These are phyloP conservation scores for Lignosus rhinocerotis DNA, from an alignment of 1,284 basidiomycete genomes.

Conservation along the genomic window DNA sequence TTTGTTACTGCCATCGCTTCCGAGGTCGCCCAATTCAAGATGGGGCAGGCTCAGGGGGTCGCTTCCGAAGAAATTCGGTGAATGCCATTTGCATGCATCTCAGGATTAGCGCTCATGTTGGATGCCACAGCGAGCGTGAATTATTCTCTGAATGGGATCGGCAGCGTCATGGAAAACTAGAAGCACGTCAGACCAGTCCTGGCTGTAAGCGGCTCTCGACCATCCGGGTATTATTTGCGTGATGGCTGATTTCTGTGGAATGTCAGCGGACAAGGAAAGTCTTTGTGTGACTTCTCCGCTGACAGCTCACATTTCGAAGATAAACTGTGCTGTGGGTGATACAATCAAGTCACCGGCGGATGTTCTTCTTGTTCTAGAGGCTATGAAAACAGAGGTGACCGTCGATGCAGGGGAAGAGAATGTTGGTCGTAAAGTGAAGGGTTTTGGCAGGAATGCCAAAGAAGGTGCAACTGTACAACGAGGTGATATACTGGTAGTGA, in stretches of 20 bases:
- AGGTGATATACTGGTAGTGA: constrained; percentile 45
- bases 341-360: constrained; percentile 46
- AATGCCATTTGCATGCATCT: constrained; percentile 5
- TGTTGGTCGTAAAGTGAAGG: constrained; percentile 44
- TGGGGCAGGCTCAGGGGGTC: constrained; percentile 38
- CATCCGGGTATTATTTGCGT: background rate
- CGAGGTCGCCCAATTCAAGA: constrained; percentile 47
- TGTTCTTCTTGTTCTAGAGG: constrained; percentile 60
- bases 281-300: constrained; percentile 43
- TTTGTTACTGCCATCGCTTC: constrained; percentile 46
- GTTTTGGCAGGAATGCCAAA: constrained; percentile 40
- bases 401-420: constrained; percentile 47
- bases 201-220: too few species aligned
- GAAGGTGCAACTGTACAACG: constrained; percentile 46
- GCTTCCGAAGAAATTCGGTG: constrained; percentile 44
- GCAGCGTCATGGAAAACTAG: constrained; percentile 7
- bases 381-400: constrained; percentile 74
- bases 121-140: constrained; percentile 16
- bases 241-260: background rate
- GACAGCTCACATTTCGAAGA: constrained; percentile 60
- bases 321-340: constrained; percentile 47
- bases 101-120: background rate
- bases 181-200: background rate
- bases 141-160: constrained; percentile 24
- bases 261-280: constrained; percentile 4